Evolutionary conservation across 768 basidiomycete species (phyloP).

Genomic region (Rhodosporidiobolus sp.): DNA sequence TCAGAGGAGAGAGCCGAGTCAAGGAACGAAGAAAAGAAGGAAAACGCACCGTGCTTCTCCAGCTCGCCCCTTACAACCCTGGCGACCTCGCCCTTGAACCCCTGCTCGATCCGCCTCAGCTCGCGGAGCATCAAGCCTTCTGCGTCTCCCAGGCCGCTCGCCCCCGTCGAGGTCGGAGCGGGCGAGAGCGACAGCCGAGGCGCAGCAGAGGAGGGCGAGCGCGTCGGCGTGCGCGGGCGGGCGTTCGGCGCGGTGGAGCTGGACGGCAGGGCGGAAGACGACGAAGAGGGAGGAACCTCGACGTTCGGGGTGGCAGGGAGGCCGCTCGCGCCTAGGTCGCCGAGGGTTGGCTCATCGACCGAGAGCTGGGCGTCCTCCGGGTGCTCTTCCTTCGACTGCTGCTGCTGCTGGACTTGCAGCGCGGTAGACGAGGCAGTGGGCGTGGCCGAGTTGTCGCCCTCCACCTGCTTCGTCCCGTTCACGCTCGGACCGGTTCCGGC

Average conservation of each 20-base stretch:
- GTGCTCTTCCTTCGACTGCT: neutral
- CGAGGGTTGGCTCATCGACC: conserved; percentile 5
- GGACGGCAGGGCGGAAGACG: neutral
- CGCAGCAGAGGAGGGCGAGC: too few species aligned
- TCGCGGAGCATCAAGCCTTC: conserved; percentile 11
- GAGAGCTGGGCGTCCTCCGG: neutral
- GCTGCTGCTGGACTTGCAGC: too few species aligned
- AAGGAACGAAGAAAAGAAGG: conserved; percentile 11
- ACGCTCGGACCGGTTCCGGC: too few species aligned
- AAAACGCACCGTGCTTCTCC: conserved; percentile 76
- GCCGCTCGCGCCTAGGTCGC: conserved; percentile 1
- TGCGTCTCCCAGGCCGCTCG: neutral
- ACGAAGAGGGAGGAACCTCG: neutral
- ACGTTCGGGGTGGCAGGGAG: neutral
- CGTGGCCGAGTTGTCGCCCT: neutral
- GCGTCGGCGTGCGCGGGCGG: neutral
- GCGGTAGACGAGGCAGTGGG: neutral
- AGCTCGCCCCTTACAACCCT: conserved; percentile 78
- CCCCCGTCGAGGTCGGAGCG: neutral
- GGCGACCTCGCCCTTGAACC: conserved; percentile 69
- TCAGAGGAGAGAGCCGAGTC: neutral
- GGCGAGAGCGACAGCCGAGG: neutral
- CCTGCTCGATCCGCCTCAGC: conserved; percentile 71
- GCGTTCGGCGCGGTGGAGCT: neutral
- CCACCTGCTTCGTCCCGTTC: neutral